These are phyloP conservation scores for Teratosphaeria nubilosa DNA, from an alignment of 2,329 filamentous ascomycete genomes.

Conservation along the genomic window DNA sequence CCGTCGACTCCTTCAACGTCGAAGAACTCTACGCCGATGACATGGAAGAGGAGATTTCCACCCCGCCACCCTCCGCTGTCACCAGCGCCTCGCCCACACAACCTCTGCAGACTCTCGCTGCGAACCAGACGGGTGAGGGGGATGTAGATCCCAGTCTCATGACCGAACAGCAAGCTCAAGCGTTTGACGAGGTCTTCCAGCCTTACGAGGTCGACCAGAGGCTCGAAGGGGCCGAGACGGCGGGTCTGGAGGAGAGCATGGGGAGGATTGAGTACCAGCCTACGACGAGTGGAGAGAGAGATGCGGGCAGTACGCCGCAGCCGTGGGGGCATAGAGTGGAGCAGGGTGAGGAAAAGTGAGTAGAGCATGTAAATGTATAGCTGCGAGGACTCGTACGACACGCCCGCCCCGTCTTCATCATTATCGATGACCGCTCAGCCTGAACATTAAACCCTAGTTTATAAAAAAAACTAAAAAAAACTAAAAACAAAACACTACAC, in stretches of 20 bases:
- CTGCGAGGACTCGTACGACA: background rate
- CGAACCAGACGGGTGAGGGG: background rate
- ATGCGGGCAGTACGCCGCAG: background rate
- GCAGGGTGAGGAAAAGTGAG: background rate
- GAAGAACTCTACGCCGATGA: background rate
- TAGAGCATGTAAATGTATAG: background rate
- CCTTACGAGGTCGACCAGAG: background rate
- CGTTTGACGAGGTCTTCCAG: background rate
- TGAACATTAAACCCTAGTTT: too few relatives aligned
- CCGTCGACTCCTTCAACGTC: slow-evolving; percentile 2
- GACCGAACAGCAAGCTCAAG: background rate
- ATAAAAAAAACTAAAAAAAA: too few relatives aligned
- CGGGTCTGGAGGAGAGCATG: background rate
- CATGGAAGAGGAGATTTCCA: background rate
- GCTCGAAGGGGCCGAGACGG: background rate
- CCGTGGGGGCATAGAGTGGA: background rate
- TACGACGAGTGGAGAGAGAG: background rate
- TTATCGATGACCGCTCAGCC: too few relatives aligned
- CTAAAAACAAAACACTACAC: too few relatives aligned
- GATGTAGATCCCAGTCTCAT: background rate
- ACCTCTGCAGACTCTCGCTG: background rate
- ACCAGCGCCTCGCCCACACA: background rate
- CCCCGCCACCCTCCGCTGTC: background rate
- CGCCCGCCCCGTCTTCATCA: too few relatives aligned
- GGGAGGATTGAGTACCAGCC: background rate